phyloP scores from a whole-genome alignment of 305 asterid species.

The Plantago coronopus region DNA sequence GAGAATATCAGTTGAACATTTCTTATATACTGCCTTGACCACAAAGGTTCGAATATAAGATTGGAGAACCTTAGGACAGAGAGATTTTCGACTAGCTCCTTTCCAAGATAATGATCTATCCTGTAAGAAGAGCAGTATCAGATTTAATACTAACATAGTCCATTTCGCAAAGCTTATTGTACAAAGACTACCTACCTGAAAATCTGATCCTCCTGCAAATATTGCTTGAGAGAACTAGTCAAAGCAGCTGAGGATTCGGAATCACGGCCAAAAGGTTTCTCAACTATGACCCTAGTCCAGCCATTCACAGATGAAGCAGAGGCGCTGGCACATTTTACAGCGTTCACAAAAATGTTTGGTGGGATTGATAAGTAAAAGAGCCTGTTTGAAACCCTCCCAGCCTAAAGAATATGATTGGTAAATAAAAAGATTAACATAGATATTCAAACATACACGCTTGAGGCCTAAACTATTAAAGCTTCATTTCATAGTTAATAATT shows the following conservation, averaged over 20 bases:
- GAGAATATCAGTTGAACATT: constrained; percentile 94
- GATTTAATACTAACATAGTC: constrained; percentile 2
- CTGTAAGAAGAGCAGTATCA: constrained; percentile 37
- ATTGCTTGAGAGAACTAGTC: constrained; percentile 77
- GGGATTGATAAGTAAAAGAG: constrained; percentile 94
- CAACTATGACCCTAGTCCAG: constrained; percentile 96
- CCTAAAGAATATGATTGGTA: constrained; percentile 37
- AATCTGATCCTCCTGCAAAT: constrained; percentile 84
- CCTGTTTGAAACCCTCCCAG: constrained; percentile 70
- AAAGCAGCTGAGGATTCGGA: constrained; percentile 91
- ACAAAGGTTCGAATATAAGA: constrained; percentile 87
- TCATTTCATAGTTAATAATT: too few species aligned
- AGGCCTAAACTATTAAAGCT: not conserved
- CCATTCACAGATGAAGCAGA: constrained; percentile 82
- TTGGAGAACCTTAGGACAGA: constrained; percentile 93
- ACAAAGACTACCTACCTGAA: constrained; percentile 46
- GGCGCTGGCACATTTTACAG: constrained; percentile 81
- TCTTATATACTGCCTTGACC: constrained; percentile 95
- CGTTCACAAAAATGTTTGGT: constrained; percentile 82
- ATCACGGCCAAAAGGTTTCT: constrained; percentile 98
- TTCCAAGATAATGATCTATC: constrained; percentile 97
- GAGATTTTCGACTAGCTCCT: constrained; percentile 96
- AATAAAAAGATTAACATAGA: not conserved
- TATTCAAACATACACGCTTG: not conserved
- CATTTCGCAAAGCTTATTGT: not conserved